Evolutionary conservation across 805 yeast species (phyloP).

Genomic region (Kodamaea hsintzibuensis): DNA sequence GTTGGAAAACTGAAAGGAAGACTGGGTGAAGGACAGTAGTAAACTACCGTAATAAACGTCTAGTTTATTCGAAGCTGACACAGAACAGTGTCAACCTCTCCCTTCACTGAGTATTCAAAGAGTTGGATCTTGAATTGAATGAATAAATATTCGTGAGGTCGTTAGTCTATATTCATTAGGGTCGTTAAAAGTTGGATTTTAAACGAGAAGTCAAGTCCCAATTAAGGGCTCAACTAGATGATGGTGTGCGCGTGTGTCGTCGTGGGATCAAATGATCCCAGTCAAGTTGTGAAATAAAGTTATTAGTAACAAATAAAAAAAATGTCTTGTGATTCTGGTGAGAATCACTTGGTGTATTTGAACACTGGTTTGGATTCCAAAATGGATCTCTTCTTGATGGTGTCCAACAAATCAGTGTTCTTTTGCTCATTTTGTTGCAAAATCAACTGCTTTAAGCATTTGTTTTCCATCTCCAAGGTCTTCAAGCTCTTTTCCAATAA

Average conservation of each 20-base stretch:
- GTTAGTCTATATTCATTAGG: constrained; percentile 17
- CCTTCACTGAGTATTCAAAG: constrained; percentile 15
- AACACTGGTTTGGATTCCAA: constrained; percentile 24
- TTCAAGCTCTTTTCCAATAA: constrained; percentile 71
- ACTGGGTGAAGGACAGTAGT: constrained; percentile 9
- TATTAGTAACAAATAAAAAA: neutral
- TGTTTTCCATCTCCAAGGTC: constrained; percentile 91
- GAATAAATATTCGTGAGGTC: constrained; percentile 15
- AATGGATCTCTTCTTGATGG: constrained; percentile 28
- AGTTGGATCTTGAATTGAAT: constrained; percentile 18
- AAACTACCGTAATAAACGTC: constrained; percentile 3
- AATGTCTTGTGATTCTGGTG: neutral
- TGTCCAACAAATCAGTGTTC: constrained; percentile 28
- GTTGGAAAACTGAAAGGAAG: constrained; percentile 16
- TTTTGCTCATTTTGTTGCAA: constrained; percentile 64
- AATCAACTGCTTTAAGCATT: constrained; percentile 77
- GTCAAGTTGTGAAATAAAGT: constrained; percentile 10
- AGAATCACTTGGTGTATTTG: constrained; percentile 29
- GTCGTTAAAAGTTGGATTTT: constrained; percentile 43
- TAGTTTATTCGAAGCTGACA: neutral
- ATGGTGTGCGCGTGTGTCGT: constrained; percentile 4
- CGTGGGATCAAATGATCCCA: constrained; percentile 12
- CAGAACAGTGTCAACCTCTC: neutral
- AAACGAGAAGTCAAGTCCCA: constrained; percentile 19
- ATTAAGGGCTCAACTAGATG: constrained; percentile 10